Evolutionary conservation across 2,329 filamentous ascomycete species (phyloP).

Genomic region (Thielaviopsis punctulata): DNA sequence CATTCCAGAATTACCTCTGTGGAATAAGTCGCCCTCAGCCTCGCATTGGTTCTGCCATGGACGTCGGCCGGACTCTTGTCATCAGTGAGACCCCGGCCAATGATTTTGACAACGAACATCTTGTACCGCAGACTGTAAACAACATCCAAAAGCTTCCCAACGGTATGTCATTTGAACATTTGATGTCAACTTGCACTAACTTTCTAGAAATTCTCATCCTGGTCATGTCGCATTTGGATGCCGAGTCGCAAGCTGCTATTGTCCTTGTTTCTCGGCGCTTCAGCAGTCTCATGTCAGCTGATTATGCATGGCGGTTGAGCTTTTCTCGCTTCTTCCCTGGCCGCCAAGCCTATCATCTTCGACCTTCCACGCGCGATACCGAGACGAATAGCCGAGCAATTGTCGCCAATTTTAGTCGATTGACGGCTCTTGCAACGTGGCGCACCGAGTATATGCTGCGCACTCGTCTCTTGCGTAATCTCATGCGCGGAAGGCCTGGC

Average conservation of each 20-base stretch:
- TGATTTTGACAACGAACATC: neutral
- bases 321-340: constrained; percentile 85
- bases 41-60: neutral
- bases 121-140: neutral
- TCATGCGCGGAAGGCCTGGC: constrained; percentile 65
- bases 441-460: constrained; percentile 86
- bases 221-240: constrained; percentile 75
- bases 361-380: constrained; percentile 27
- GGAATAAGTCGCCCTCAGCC: neutral
- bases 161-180: neutral
- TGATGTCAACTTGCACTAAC: neutral
- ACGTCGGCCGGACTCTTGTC: neutral
- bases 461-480: constrained; percentile 64
- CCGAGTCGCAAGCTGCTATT: constrained; percentile 64
- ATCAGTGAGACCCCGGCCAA: neutral
- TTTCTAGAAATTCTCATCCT: constrained; percentile 74
- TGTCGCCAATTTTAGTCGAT: constrained; percentile 60
- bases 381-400: constrained; percentile 45
- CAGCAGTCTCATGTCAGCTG: constrained; percentile 70
- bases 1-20: constrained; percentile 4
- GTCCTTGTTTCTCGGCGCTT: constrained; percentile 79
- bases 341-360: constrained; percentile 27
- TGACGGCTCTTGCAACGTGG: constrained; percentile 81
- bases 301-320: constrained; percentile 84
- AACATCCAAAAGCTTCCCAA: constrained; percentile 1